Evolutionary conservation across 176 grass and related monocot species (phyloP), one percentile per base, ranked within the genome.

Genomic region (Aegilops longissima): DNA sequence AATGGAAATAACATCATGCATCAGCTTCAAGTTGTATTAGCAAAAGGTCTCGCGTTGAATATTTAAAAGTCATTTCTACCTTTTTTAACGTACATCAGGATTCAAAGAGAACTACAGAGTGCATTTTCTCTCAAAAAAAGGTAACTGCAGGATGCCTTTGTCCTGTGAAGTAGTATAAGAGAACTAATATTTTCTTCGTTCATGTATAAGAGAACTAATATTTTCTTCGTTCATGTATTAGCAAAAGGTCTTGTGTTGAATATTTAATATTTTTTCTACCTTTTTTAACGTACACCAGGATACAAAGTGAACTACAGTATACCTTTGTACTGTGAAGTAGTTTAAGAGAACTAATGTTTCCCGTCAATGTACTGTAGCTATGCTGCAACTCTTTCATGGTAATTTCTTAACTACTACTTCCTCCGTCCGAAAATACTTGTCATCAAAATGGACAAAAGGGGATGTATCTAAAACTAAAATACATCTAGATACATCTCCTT

Each of bases 311-410:
- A 74, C 71, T 74, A 47, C 23, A 47, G 71, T 14, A 47, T 73
- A 73, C 44, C 71, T 45, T 74, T 74, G 44, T 27, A 34, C 35
- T 80, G 56, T 64, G 34, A 80, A 80, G 25, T 56, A 20, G 52
- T 81, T 47, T 81, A 66, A 66, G 38, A 44, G 4, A 21, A 81
- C 65, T 66, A 30, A 5, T 14, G 9, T 47, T 30, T 20, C 35
- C 20, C 38, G 35, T 30, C 21, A 27, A 70, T 86, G 14, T 81
- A 66, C 73, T 81, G 21, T 45, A 30, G 47, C 81, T 72, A 24
- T 80, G 45, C n/a, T 89, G 20, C 33, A 49, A 61, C 78, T 84
- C 11, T 80, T 56, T 70, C 39, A 2, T 80, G 24, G 45, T 56
- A 56, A 8, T 44, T 74, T 51, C 29, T 80, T 76, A 35, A 72